Conservation (phyloP, 768 basidiomycete genomes). For the Amanita pallidorosea region DNA sequence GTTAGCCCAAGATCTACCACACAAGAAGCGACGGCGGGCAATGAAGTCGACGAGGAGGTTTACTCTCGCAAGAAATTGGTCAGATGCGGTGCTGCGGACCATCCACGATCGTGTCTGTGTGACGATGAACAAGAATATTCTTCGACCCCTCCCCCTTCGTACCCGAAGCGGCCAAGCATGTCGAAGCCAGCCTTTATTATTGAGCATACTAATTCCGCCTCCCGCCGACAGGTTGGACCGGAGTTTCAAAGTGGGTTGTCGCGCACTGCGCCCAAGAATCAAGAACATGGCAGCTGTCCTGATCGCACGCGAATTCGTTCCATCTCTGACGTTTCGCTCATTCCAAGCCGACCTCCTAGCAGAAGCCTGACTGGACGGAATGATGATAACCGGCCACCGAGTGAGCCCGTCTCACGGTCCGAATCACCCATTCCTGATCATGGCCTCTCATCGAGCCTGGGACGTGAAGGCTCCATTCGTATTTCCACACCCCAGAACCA, state of each 20-base stretch:
- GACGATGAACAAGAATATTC: slow-evolving; percentile 4
- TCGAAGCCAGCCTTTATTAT: slow-evolving; percentile 4
- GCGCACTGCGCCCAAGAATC: slow-evolving; percentile 1
- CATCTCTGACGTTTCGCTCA: neutral
- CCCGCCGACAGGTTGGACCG: neutral
- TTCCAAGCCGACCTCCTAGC: neutral
- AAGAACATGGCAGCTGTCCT: neutral
- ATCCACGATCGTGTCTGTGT: slow-evolving; percentile 13
- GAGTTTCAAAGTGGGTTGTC: slow-evolving; percentile 1
- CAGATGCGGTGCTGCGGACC: slow-evolving; percentile 14
- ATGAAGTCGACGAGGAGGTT: slow-evolving; percentile 9
- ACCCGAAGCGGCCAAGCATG: slow-evolving; percentile 6
- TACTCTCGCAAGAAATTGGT: slow-evolving; percentile 5
- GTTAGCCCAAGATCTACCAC: slow-evolving; percentile 19
- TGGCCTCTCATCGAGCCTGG: neutral
- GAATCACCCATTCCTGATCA: neutral
- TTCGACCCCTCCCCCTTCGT: slow-evolving; percentile 7
- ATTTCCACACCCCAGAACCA: neutral
- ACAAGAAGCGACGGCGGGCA: slow-evolving; percentile 25
- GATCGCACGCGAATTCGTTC: neutral
- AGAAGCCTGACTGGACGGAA: neutral
- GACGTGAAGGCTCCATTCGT: neutral
- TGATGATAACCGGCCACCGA: neutral
- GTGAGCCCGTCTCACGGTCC: slow-evolving; percentile 1
- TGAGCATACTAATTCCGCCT: neutral